A percentile compares a stretch with the other conserved stretches of the same genome.
These are phyloP conservation scores for Cicer arietinum DNA, from an alignment of 306 rosid genomes.

Conservation along the genomic window DNA sequence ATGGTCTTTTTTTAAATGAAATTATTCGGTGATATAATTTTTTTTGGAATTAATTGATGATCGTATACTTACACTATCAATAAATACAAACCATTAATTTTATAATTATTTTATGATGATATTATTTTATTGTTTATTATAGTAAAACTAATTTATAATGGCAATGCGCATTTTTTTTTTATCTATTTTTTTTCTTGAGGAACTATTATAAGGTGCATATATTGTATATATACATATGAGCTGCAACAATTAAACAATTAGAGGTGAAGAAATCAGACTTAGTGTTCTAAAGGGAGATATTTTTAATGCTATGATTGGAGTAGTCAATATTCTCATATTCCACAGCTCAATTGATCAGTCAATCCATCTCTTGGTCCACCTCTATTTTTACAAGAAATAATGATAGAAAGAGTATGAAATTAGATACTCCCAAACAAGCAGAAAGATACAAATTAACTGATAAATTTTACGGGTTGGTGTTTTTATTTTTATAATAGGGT, in stretches of 20 bases:
- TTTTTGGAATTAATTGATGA: no score
- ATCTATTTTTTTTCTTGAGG: neutral
- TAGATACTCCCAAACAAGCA: neutral
- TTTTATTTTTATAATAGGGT: no score
- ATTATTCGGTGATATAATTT: neutral
- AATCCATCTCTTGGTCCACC: constrained; percentile 16
- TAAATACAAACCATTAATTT: no score
- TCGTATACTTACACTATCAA: no score
- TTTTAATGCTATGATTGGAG: constrained; percentile 1
- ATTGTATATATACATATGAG: neutral
- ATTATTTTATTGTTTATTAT: no score
- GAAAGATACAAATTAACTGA: constrained; percentile 7
- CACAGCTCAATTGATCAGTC: neutral
- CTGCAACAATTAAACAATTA: neutral
- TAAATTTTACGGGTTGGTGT: neutral
- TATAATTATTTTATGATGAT: no score
- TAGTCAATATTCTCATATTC: constrained; percentile 18
- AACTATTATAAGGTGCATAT: neutral
- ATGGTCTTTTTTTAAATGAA: neutral
- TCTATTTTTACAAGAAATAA: neutral
- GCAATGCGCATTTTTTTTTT: no score
- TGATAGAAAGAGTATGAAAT: neutral
- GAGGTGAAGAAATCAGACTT: constrained; percentile 6
- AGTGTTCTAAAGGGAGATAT: constrained; percentile 5
- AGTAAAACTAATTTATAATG: no score